Conservation (phyloP, 1,139 yeast species). For the Magnusiomyces suaveolens region DNA sequence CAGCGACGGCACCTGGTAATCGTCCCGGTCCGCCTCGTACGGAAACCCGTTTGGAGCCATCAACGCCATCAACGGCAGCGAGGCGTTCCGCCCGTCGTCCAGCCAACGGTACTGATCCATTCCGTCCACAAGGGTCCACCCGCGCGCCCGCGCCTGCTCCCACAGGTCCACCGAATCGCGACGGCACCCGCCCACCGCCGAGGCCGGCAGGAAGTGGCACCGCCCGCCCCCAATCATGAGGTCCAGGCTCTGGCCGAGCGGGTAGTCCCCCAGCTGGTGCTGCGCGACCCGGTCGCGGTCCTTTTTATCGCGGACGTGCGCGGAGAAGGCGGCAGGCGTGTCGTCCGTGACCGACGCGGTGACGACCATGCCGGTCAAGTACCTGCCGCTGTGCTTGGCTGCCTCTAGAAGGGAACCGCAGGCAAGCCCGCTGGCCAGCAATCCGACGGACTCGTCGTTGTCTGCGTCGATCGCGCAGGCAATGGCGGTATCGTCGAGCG, state of each 20-base stretch:
- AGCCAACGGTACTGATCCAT: constrained; percentile 47
- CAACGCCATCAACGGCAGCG: constrained; percentile 63
- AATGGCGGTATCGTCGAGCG: constrained; percentile 51
- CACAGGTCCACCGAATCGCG: constrained; percentile 55
- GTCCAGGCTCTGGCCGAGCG: constrained; percentile 70
- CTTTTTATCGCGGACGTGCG: constrained; percentile 63
- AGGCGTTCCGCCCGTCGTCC: constrained; percentile 48
- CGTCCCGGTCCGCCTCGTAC: constrained; percentile 64
- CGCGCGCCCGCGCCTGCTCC: constrained; percentile 45
- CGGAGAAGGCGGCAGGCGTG: constrained; percentile 79
- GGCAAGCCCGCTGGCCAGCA: constrained; percentile 43
- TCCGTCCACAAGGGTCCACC: constrained; percentile 61
- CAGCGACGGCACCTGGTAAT: constrained; percentile 53
- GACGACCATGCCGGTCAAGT: constrained; percentile 73
- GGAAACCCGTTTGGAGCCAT: constrained; percentile 69
- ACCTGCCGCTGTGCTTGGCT: constrained; percentile 65
- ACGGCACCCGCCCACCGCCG: constrained; percentile 49
- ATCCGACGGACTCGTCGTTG: constrained; percentile 78
- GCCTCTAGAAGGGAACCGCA: constrained; percentile 82
- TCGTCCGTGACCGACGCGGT: constrained; percentile 80
- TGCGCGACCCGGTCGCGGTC: constrained; percentile 79
- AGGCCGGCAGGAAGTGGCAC: constrained; percentile 50
- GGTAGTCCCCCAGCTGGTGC: constrained; percentile 71
- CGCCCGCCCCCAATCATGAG: constrained; percentile 85
- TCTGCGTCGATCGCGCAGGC: constrained; percentile 69